Base-by-base conservation (phyloP, 148 eudicot species). In the Silene latifolia region DNA sequence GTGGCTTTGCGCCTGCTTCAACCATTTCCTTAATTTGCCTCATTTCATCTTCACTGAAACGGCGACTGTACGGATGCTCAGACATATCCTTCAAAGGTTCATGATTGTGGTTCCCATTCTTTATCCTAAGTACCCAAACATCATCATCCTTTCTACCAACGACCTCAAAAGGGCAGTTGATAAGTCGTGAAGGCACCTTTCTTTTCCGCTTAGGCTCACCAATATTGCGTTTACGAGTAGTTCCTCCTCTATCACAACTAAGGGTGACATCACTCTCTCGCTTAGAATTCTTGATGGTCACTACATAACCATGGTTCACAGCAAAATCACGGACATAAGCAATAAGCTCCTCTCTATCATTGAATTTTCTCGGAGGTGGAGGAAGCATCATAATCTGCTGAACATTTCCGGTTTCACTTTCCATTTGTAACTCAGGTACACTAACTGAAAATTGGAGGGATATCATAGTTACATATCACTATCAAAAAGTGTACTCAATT, bases 191-290 rank as follows among this genome's bases (percentile, higher is more conserved):
- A 18, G 77, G 68, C 39, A 68, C 68, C 74, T 84, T 86, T 75
- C 87, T 77, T 76, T 82, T 84, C 32, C 85, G 83, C 74, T 83
- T 83, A 64, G 58, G 68, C 73, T 82, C 87, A 39, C 82, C 87
- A 59, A 84, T 86, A 15, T 73, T 69, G 27, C 85, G 80, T 47
- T 73, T 80, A 72, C 89, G 85, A 64, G 83, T 73, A 72, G 76
- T 84, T 72, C 89, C 89, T 77, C 89, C 87, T 82, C 89, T 83
- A 48, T 86, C 85, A 80, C 89, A 86, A 64, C 85, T 81, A 75
- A 86, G 89, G 73, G 72, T 59, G 48, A 86, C 87, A 77, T 78
- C 80, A 71, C 72, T 82, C 51, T 84, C 85, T 73, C 57, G 84
- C 76, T 73, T 77, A 61, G 89, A 83, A 62, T 82, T 83, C 71